Evolutionary conservation across 352 stramenopile species (phyloP).

Genomic region (Pythium insidiosum): DNA sequence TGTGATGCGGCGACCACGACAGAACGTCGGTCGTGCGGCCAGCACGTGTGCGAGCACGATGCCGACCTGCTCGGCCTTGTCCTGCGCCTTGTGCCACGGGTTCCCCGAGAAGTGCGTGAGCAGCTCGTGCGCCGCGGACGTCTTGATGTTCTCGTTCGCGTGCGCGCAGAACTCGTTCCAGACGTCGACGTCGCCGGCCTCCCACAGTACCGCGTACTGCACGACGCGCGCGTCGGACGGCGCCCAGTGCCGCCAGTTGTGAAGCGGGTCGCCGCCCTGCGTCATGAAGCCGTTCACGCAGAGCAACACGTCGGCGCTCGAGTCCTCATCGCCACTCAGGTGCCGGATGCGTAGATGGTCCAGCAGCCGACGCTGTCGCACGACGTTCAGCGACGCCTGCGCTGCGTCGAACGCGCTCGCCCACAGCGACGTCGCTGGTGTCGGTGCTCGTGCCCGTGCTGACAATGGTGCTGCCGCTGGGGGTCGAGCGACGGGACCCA

Average conservation of each 20-base stretch:
- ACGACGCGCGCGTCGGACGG: conserved; percentile 17
- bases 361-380: conserved; percentile 49
- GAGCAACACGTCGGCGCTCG: conserved; percentile 52
- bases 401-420: conserved; percentile 64
- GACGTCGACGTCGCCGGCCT: conserved; percentile 54
- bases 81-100: conserved; percentile 78
- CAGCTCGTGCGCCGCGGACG: conserved; percentile 31
- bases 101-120: conserved; percentile 74
- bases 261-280: conserved; percentile 48
- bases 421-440: conserved; percentile 35
- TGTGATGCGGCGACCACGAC: conserved; percentile 43
- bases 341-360: conserved; percentile 61
- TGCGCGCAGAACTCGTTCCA: conserved; percentile 81
- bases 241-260: conserved; percentile 58
- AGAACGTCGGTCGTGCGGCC: conserved; percentile 34
- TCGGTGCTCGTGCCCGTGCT: not conserved
- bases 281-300: conserved; percentile 88
- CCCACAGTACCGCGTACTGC: conserved; percentile 72
- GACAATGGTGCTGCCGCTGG: too few species aligned
- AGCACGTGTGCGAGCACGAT: conserved; percentile 64
- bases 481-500: too few species aligned
- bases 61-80: conserved; percentile 72
- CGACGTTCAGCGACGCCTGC: conserved; percentile 64
- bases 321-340: conserved; percentile 50
- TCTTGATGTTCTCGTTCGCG: conserved; percentile 51